Evolutionary conservation across 306 rosid genomes (phyloP), one percentile per base, ranked within the genome.

Genomic region (Glycyrrhiza uralensis): DNA sequence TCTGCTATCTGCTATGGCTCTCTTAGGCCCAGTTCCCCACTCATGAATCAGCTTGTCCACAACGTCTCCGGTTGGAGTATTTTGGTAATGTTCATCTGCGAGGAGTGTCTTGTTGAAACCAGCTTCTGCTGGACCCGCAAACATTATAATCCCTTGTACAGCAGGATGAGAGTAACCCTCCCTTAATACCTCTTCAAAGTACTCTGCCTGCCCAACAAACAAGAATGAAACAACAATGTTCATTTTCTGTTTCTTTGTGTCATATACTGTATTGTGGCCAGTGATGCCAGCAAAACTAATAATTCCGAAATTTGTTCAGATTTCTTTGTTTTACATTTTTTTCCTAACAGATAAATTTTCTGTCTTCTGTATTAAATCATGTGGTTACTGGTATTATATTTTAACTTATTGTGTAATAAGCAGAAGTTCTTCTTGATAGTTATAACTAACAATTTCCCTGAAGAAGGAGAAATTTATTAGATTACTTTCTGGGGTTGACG

Each of bases 111-210:
- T 51, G 12, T 85, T 81, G 75, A 90, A 92, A 38, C 89, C 87
- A 17, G 90, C 98, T 23, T 51, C 35, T 44, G 23, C 70, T 68
- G 97, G 93, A 58, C 96, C 98, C 0, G 83, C 71, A 66, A 90
- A 93, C 75, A 87, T 85, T 81, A 93, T 79, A 45, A 93, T 93
- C 69, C 98, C 98, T 76, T 93, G 5, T 14, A 93, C 90, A 0
- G 84, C 83, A 44, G 89, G 93, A 76, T 88, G 93, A 11, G 93
- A 75, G 62, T 85, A 93, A 0, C 58, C 93, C 74, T 93, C 97
- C 74, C 89, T 76, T 32, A 90, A 76, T 55, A 90, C 49, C 54
- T 84, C 89, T 68, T 88, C 97, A 74, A 88, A 83, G 71, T 85
- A 71, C 59, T 87, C 62, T 14, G 85, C 86, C 98, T 93, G 84